Percentiles rank a stretch among this genome's conserved stretches.
phyloP scores from a whole-genome alignment of 805 yeast genomes.

The Kockiozyma suomiensis region DNA sequence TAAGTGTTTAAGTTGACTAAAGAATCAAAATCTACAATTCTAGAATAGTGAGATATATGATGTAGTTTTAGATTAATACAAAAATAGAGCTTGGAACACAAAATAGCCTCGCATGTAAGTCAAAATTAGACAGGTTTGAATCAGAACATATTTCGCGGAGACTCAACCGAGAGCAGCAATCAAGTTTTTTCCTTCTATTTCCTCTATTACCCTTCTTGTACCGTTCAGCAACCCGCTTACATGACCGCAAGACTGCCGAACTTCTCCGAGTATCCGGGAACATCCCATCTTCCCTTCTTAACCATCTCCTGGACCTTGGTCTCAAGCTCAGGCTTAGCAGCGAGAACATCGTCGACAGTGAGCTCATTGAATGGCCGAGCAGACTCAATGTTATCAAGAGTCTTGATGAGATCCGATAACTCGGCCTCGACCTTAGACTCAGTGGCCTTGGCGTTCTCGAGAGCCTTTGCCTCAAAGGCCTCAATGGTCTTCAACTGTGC shows the following conservation, averaged over 20 bases:
- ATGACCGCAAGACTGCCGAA: constrained; percentile 95
- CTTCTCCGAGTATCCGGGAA: constrained; percentile 98
- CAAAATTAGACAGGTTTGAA: background rate
- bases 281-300: constrained; percentile 95
- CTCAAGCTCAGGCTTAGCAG: constrained; percentile 97
- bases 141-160: too few relatives aligned
- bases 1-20: too few relatives aligned
- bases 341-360: constrained; percentile 90
- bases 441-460: constrained; percentile 92
- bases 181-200: background rate
- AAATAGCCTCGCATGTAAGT: background rate
- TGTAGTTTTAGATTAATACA: too few relatives aligned
- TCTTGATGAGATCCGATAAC: constrained; percentile 79
- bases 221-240: constrained; percentile 41
- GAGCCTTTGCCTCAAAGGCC: constrained; percentile 91
- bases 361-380: constrained; percentile 98
- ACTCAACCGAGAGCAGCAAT: background rate
- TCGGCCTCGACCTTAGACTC: constrained; percentile 87
- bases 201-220: background rate
- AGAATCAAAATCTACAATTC: too few relatives aligned
- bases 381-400: constrained; percentile 88
- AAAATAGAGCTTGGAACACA: background rate
- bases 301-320: constrained; percentile 94
- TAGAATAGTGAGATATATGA: too few relatives aligned
- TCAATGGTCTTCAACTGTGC: constrained; percentile 90